Conservation (phyloP, 2,329 filamentous ascomycete species). For the Endothia cerciana region DNA sequence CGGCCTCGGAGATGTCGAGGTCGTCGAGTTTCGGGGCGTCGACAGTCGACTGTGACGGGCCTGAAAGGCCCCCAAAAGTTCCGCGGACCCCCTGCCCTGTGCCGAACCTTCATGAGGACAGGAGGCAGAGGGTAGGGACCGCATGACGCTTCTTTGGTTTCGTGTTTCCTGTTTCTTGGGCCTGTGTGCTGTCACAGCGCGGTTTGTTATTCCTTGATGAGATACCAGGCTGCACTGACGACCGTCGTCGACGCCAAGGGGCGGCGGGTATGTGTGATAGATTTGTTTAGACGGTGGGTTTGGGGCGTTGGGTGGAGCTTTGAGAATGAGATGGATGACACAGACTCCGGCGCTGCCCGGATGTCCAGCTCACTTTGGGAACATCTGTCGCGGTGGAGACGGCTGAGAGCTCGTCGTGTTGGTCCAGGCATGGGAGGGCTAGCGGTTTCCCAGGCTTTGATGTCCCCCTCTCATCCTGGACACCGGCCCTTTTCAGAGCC, state of each 20-base stretch:
- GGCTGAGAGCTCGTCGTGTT: neutral
- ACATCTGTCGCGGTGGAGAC: neutral
- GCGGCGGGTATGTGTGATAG: neutral
- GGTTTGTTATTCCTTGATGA: constrained; percentile 1
- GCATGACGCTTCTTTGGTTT: constrained; percentile 17
- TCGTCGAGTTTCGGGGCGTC: constrained; percentile 50
- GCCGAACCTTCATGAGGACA: constrained; percentile 43
- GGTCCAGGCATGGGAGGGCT: neutral
- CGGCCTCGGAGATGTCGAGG: constrained; percentile 56
- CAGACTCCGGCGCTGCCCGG: neutral
- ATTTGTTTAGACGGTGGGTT: constrained; percentile 6
- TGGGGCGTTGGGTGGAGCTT: constrained; percentile 4
- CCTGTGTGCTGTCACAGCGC: neutral
- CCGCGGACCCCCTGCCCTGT: constrained; percentile 46
- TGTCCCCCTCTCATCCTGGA: neutral
- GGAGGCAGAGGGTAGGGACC: constrained; percentile 45
- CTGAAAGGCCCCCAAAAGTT: constrained; percentile 38
- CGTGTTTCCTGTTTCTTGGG: neutral
- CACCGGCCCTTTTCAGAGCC: neutral
- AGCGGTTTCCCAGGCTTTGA: neutral
- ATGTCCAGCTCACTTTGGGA: neutral
- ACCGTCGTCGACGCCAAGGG: neutral
- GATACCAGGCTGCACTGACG: constrained; percentile 12
- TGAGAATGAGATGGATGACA: neutral
- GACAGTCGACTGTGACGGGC: constrained; percentile 35